Conservation (phyloP, 169 alveolate genomes). For the Toxoplasma gondii region DNA sequence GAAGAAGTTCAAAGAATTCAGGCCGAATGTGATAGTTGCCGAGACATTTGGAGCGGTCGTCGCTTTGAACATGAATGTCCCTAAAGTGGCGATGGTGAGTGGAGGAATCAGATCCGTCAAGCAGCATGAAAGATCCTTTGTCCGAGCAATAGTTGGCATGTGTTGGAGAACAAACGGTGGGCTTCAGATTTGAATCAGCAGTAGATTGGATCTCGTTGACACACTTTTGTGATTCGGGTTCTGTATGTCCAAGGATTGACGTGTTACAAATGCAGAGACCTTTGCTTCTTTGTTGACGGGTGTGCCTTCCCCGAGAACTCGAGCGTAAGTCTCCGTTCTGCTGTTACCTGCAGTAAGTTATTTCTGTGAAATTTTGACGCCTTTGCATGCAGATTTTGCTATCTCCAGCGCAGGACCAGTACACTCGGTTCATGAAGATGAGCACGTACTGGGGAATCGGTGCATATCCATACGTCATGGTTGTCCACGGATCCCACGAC, state of each 20-base stretch:
- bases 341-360: too few relatives aligned
- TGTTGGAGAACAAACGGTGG: not conserved
- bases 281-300: too few relatives aligned
- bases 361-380: not conserved
- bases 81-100: slow-evolving; percentile 68
- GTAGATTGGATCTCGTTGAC: not conserved
- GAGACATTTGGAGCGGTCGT: slow-evolving; percentile 70
- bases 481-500: slow-evolving; percentile 71
- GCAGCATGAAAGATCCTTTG: not conserved
- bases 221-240: too few relatives aligned
- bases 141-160: not conserved
- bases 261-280: too few relatives aligned
- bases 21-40: slow-evolving; percentile 70
- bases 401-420: slow-evolving; percentile 71
- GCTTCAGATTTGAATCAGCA: not conserved
- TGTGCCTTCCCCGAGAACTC: too few relatives aligned
- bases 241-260: too few relatives aligned
- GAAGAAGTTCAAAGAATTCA: slow-evolving; percentile 63
- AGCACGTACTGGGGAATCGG: slow-evolving; percentile 48
- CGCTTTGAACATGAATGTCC: slow-evolving; percentile 70
- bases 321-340: too few relatives aligned
- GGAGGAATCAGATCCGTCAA: not conserved
- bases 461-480: slow-evolving; percentile 66
- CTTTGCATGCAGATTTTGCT: slow-evolving; percentile 51
- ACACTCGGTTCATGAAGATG: slow-evolving; percentile 65